Evolutionary conservation across 805 yeast genomes (phyloP), one percentile per base, ranked within the genome.

Genomic region (Metschnikowia vanudenii): DNA sequence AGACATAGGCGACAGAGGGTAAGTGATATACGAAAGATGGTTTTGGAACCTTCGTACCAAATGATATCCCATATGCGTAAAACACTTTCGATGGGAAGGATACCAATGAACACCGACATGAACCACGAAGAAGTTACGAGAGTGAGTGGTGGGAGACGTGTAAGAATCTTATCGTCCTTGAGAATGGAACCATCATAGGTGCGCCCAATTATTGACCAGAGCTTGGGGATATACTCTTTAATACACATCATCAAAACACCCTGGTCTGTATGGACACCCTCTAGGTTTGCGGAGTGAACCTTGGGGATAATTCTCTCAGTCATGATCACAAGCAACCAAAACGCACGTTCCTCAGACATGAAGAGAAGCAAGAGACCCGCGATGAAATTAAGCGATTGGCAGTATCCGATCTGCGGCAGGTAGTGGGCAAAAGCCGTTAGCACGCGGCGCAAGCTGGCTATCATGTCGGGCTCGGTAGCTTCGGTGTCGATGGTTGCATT

Each of bases 81-180:
- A 8, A 89, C 85, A 0, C 95, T 80, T 60, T 94, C 98, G 18
- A 89, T 81, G 0, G 99, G 99, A 20, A 94, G 66, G 0, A 85
- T 81, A 0, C 96, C 96, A 30, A 94, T 89, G 66, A 87, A 94
- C n/a, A 88, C 79, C 57, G 97, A 87, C 98, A 94, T 92, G 61
- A 94, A 94, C 99, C 99, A 94, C 45, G 96, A 83, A 0, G 97
- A 92, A 0, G 98, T 94, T 55, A 96, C 94, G 38, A 94, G 74
- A 1, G 97, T 87, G 3, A 94, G 78, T 1, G 97, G 96, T 1
- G 99, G 98, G 37, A 91, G 68, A 54, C 85, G 84, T 13, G 80
- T 75, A 28, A 92, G 73, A 50, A 88, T 82, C 58, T 77, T 74
- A 56, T 65, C 74, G 29, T 67, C 74, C 43, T 65, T 69, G 57